Base-by-base conservation (phyloP, 305 asterid species). In the Striga hermonthica region DNA sequence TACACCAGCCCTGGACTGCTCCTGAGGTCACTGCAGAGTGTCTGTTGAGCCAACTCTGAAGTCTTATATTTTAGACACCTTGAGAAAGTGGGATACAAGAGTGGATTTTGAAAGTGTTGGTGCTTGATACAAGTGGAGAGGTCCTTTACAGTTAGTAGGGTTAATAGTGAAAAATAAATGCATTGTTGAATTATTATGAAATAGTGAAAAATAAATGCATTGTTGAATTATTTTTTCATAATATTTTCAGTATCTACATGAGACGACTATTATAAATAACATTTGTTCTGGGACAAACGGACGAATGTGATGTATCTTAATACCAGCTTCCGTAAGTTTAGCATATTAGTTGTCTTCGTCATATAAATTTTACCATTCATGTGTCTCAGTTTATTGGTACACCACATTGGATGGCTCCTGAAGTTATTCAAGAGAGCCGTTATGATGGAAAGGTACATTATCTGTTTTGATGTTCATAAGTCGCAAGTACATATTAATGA, bases 351-450 rank as follows among this genome's bases (percentile, higher is more conserved):
- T 37, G 34, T 52, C 60, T 49, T 71, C 59, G 65, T 38, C 1
- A n/a, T 13, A 1, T 15, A 53, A 1, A 36, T 38, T 15, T 8
- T 58, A 38, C 62, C 71, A 14, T 45, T 68, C 72, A 70, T 53
- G 67, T 60, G 74, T 67, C 74, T 70, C 80, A 88, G 97, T 90
- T 88, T 75, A 86, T 94, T 7, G 99, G 97, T 47, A 90, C 95
- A 55, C 95, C 97, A 5, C 96, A 90, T 76, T 90, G 97, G 97
- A 94, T 94, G 99, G 97, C 99, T 67, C 99, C 97, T 72, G 97
- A 90, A 80, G 97, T 93, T 79, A 90, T 93, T 80, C 97, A 94
- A 85, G 99, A 88, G 82, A 94, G 95, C 69, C 97, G 96, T 58
- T 94, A 90, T 57, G 97, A 94, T 72, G 99, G 96, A 60, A 93